Base-by-base conservation (phyloP, 2,329 filamentous ascomycete species). In the Epichloe elymi region DNA sequence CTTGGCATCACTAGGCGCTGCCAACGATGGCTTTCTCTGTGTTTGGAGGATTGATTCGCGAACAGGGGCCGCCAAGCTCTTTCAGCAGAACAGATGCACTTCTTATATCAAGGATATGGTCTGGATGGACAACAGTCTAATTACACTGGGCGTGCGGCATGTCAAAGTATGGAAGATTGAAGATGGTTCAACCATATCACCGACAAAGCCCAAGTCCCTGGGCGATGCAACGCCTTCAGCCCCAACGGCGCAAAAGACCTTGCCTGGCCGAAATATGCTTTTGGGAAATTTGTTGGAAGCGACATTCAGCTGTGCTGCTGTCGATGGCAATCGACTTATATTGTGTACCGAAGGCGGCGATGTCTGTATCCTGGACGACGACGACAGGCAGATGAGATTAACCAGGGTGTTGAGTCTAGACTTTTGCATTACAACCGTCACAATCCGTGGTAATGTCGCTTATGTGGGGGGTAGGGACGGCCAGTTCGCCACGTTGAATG, bases 21-120 rank as follows among this genome's bases (percentile, higher is more conserved):
- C 86, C 51, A 96, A 96, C 63, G 93, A 98, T 67, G 91, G 91
- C 1, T 97, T 94, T 63, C 74, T 98, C 19, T 95, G 91, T 64
- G 76, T 97, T 30, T 97, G 91, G 90, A 81, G 76, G 58, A 79
- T 96, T 57, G 89, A 94, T 60, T 70, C 84, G n/a, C 85, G 82
- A 46, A 93, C 81, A 10, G 91, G 90, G 17, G 78, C 84, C 19
- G 84, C 89, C 2, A 88, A 76, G 59, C 72, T 97, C 36, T 78
- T 91, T 75, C 64, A 95, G 78, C 74, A 97, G 60, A 82, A 97
- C 67, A 88, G 93, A 64, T 97, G 93, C 68, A 97, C 90, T 6
- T 89, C 87, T 17, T 82, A 82, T 55, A 79, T 97, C 59, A 84
- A 83, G 56, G 83, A 85, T 49, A 95, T 98, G 80, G 77, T 86